Percentiles rank a stretch among this genome's conserved stretches.
phyloP scores from a whole-genome alignment of 495 filamentous ascomycete species.

The Neurospora sp. region DNA sequence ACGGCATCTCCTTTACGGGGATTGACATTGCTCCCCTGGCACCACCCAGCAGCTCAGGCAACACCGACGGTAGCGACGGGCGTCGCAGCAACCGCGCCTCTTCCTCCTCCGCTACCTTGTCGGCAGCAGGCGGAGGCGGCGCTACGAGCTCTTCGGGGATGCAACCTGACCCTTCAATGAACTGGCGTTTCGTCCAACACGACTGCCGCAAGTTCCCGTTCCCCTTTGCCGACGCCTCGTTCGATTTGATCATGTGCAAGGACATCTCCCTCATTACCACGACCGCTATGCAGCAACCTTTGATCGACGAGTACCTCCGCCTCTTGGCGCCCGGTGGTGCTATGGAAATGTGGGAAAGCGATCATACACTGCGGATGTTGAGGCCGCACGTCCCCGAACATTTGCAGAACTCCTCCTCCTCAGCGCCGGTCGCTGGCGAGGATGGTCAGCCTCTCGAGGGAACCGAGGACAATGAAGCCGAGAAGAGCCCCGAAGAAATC shows the following conservation, averaged over 20 bases:
- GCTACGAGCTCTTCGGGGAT: not conserved
- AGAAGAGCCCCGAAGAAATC: too few relatives aligned
- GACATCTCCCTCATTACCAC: conserved; percentile 66
- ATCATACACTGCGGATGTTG: conserved; percentile 66
- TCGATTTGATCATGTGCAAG: conserved; percentile 86
- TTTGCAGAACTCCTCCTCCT: conserved; percentile 7
- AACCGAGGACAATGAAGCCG: too few relatives aligned
- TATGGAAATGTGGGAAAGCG: conserved; percentile 80
- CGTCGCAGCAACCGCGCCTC: conserved; percentile 2
- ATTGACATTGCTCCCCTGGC: conserved; percentile 74
- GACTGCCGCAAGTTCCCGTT: conserved; percentile 66
- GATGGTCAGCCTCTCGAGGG: conserved; percentile 4
- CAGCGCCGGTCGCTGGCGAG: conserved; percentile 8
- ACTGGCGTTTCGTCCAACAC: conserved; percentile 83
- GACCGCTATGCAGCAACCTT: conserved; percentile 47
- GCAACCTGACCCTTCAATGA: conserved; percentile 54
- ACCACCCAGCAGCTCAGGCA: conserved; percentile 23
- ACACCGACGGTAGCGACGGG: not conserved
- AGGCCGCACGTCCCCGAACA: conserved; percentile 59
- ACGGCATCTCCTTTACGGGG: conserved; percentile 62
- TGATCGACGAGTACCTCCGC: conserved; percentile 69
- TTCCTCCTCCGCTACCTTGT: conserved; percentile 3
- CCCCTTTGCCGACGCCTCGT: conserved; percentile 74
- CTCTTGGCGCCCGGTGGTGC: conserved; percentile 69
- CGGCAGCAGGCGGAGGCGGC: conserved; percentile 1